These are phyloP conservation scores for Paramyrothecium roridum DNA, from an alignment of 2,329 filamentous ascomycete genomes.

Conservation along the genomic window DNA sequence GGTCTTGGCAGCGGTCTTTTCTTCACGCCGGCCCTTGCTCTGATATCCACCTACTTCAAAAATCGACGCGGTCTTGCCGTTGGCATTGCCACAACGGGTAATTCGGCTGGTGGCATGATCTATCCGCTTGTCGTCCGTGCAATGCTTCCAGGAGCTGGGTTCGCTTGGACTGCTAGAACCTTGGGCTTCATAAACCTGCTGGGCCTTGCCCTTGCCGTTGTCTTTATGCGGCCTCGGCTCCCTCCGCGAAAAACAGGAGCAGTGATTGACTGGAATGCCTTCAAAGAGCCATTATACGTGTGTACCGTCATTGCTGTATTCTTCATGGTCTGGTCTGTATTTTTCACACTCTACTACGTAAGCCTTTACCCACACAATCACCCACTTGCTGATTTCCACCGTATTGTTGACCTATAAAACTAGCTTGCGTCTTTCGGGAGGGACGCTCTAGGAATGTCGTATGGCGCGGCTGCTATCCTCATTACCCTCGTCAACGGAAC, in stretches of 20 bases:
- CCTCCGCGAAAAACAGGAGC: slow-evolving; percentile 16
- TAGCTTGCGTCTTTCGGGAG: slow-evolving; percentile 19
- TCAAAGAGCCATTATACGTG: slow-evolving; percentile 28
- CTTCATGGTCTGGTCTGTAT: slow-evolving; percentile 35
- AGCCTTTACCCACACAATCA: slow-evolving; percentile 4
- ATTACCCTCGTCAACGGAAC: slow-evolving; percentile 37
- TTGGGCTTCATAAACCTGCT: slow-evolving; percentile 68
- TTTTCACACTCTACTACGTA: slow-evolving; percentile 41
- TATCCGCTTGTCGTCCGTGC: slow-evolving; percentile 52
- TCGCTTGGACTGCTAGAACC: slow-evolving; percentile 56
- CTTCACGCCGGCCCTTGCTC: slow-evolving; percentile 53
- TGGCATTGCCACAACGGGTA: slow-evolving; percentile 55
- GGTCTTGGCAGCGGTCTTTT: slow-evolving; percentile 50
- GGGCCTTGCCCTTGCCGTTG: slow-evolving; percentile 60
- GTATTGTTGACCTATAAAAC: background rate
- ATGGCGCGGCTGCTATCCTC: slow-evolving; percentile 28
- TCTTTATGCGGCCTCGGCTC: slow-evolving; percentile 25
- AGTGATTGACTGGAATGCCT: slow-evolving; percentile 28
- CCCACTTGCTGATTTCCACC: rapidly evolving
- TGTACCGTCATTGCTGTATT: slow-evolving; percentile 32
- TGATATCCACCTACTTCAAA: slow-evolving; percentile 59
- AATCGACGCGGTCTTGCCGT: slow-evolving; percentile 51
- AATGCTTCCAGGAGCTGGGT: slow-evolving; percentile 49
- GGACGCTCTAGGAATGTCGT: slow-evolving; percentile 28
- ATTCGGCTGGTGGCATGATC: slow-evolving; percentile 49